phyloP scores from a whole-genome alignment of 164 flowering plant species.

The Nymphaea colorata region DNA sequence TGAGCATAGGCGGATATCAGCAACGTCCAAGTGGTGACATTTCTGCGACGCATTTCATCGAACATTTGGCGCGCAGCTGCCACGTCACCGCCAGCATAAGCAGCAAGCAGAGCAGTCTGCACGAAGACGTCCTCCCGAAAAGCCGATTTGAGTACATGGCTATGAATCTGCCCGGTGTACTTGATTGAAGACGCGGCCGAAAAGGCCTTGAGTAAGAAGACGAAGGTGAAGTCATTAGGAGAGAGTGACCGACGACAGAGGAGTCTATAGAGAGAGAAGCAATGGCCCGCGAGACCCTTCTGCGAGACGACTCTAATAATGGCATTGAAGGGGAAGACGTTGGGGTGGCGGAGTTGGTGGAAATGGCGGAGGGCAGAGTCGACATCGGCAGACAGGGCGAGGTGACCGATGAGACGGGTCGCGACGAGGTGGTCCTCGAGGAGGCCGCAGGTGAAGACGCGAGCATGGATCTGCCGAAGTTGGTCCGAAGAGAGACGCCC shows the following conservation, averaged over 20 bases:
- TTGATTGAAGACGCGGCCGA: slow-evolving; percentile 3
- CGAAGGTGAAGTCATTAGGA: slow-evolving; percentile 52
- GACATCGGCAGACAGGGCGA: slow-evolving; percentile 13
- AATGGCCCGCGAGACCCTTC: slow-evolving; percentile 11
- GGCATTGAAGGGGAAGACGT: slow-evolving; percentile 55
- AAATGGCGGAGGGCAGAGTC: slow-evolving; percentile 31
- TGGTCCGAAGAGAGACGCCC: slow-evolving; percentile 28
- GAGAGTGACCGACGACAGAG: slow-evolving; percentile 21
- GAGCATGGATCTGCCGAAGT: slow-evolving; percentile 59
- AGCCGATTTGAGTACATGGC: slow-evolving; percentile 34
- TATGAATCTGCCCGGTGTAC: slow-evolving; percentile 26
- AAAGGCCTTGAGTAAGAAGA: slow-evolving; percentile 51
- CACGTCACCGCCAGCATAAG: slow-evolving; percentile 34
- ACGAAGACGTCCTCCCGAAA: slow-evolving; percentile 26
- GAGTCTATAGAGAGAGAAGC: slow-evolving; percentile 21
- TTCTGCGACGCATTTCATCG: slow-evolving; percentile 44
- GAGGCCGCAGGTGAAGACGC: slow-evolving; percentile 15
- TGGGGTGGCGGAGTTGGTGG: slow-evolving; percentile 28
- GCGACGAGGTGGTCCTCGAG: slow-evolving; percentile 50
- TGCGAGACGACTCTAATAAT: slow-evolving; percentile 40
- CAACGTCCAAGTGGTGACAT: slow-evolving; percentile 37
- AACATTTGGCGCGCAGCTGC: slow-evolving; percentile 33
- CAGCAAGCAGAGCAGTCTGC: slow-evolving; percentile 36
- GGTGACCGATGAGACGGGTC: slow-evolving; percentile 57
- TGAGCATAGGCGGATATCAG: slow-evolving; percentile 51